Conservation (phyloP, 208 protist genomes). For the Lotmaria passim region DNA sequence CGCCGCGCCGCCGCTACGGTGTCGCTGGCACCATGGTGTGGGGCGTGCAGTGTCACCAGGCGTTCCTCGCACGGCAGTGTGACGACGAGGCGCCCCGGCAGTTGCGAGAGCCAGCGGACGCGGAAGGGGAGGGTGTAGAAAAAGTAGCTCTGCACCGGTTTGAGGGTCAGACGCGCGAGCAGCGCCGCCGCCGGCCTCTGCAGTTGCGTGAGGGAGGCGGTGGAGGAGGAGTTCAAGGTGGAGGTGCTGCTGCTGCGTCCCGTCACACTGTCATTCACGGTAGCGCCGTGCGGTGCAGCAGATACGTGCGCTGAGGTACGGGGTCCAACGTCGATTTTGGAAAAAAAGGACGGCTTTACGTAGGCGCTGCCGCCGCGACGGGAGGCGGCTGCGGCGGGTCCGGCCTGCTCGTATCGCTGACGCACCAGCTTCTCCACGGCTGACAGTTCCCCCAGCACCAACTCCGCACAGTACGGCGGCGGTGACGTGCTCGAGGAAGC, state of each 20-base stretch:
- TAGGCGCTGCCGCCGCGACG: not conserved
- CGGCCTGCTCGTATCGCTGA: not conserved
- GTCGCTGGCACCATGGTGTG: conserved; percentile 2
- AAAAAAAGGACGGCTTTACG: conserved; percentile 14
- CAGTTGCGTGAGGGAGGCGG: not conserved
- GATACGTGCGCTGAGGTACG: too few relatives aligned
- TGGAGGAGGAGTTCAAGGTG: not conserved
- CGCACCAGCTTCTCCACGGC: conserved; percentile 34
- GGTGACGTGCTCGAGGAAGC: not conserved
- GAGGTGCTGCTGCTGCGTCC: too few relatives aligned
- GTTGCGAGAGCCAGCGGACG: conserved; percentile 56
- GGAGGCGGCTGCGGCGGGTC: not conserved
- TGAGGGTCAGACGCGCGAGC: not conserved
- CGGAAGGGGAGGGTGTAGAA: conserved; percentile 69
- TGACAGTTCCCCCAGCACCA: conserved; percentile 57
- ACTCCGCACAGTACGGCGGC: conserved; percentile 45
- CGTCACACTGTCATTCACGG: too few relatives aligned
- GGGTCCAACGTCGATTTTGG: conserved; percentile 2
- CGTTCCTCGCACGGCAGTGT: conserved; percentile 83
- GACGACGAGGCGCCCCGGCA: conserved; percentile 44
- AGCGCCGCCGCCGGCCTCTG: not conserved
- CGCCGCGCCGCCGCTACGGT: not conserved
- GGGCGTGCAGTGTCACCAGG: conserved; percentile 51
- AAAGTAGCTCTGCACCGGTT: conserved; percentile 32
- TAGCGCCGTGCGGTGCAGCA: too few relatives aligned